These are phyloP conservation scores for Huiozyma sinensis DNA, from an alignment of 805 yeast species.

Conservation along the genomic window DNA sequence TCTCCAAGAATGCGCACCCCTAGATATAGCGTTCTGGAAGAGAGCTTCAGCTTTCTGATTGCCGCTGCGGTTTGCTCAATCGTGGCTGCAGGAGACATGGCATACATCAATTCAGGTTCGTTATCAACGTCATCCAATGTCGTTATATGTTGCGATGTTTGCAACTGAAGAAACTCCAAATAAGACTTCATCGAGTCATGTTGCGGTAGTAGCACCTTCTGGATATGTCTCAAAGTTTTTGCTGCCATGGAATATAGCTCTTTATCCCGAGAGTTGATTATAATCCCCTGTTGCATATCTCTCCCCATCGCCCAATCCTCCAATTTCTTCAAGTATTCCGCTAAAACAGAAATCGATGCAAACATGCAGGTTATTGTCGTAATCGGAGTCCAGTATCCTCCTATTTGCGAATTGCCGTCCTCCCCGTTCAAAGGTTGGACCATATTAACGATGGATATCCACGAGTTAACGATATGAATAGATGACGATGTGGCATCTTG, in stretches of 20 bases:
- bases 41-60: slow-evolving; percentile 39
- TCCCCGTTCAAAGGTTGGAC: background rate
- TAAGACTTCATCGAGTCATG: slow-evolving; percentile 41
- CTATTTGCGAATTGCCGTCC: slow-evolving; percentile 48
- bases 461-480: slow-evolving; percentile 48
- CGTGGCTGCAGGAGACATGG: slow-evolving; percentile 28
- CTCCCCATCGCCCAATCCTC: slow-evolving; percentile 34
- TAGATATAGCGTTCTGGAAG: slow-evolving; percentile 48
- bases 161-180: slow-evolving; percentile 46
- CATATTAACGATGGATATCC: slow-evolving; percentile 64
- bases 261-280: slow-evolving; percentile 39
- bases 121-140: slow-evolving; percentile 42
- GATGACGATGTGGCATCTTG: slow-evolving; percentile 53
- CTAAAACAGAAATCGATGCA: slow-evolving; percentile 43
- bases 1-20: slow-evolving; percentile 73
- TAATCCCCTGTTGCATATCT: slow-evolving; percentile 11
- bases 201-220: slow-evolving; percentile 42
- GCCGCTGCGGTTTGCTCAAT: slow-evolving; percentile 36
- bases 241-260: slow-evolving; percentile 57
- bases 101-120: slow-evolving; percentile 28
- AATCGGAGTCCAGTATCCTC: slow-evolving; percentile 59
- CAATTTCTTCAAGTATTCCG: slow-evolving; percentile 46
- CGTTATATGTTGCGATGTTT: slow-evolving; percentile 27
- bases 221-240: slow-evolving; percentile 48
- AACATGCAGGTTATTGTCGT: slow-evolving; percentile 65